phyloP scores from a whole-genome alignment of 2,329 filamentous ascomycete species.

The Berkeleyomyces rouxiae region DNA sequence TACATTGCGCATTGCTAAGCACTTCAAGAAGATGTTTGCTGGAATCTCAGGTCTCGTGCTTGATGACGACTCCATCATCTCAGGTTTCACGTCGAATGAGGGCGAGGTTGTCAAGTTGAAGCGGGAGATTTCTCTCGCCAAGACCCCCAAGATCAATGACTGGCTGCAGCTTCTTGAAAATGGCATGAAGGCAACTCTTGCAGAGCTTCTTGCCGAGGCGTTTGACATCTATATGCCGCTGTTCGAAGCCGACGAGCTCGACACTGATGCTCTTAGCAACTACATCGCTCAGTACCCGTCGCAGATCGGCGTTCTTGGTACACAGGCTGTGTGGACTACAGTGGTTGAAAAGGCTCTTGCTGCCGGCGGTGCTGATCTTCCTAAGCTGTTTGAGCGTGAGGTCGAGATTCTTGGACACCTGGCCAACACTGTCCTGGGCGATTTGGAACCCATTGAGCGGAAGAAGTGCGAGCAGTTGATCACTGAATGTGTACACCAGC shows the following conservation, averaged over 20 bases:
- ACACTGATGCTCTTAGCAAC: constrained; percentile 51
- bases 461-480: constrained; percentile 99
- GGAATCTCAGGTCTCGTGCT: constrained; percentile 80
- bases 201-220: constrained; percentile 76
- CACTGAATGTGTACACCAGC: constrained; percentile 95
- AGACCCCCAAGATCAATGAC: constrained; percentile 94
- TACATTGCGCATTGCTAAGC: constrained; percentile 86
- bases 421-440: constrained; percentile 74
- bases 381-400: constrained; percentile 63
- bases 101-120: constrained; percentile 76
- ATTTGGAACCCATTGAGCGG: constrained; percentile 69
- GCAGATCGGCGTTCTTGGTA: constrained; percentile 87
- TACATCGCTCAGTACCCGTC: constrained; percentile 78
- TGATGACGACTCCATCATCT: constrained; percentile 78
- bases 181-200: constrained; percentile 87
- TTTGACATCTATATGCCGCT: constrained; percentile 67
- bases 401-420: constrained; percentile 73
- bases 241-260: constrained; percentile 54
- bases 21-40: constrained; percentile 99
- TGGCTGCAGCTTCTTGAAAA: constrained; percentile 88
- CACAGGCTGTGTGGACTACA: constrained; percentile 85
- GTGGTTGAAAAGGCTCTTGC: constrained; percentile 64
- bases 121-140: constrained; percentile 79
- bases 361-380: constrained; percentile 48
- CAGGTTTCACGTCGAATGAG: constrained; percentile 88